A percentile compares a stretch with the other conserved stretches of the same genome.
Evolutionary conservation across 2,329 filamentous ascomycete genomes (phyloP).

Genomic region (Pyrenophora teres): DNA sequence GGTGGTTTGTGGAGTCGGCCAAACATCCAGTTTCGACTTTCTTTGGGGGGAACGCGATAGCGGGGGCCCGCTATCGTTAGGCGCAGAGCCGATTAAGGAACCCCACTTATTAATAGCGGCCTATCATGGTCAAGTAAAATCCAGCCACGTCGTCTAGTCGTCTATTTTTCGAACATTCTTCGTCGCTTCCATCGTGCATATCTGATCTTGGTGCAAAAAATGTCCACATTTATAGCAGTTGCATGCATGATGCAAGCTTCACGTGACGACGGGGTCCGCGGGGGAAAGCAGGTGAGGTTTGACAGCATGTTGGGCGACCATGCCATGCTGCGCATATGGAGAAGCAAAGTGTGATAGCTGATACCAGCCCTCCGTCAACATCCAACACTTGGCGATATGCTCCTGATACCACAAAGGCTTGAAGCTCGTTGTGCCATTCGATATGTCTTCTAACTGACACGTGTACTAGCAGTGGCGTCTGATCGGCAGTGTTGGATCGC

Average conservation of each 20-base stretch:
- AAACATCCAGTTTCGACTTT: constrained; percentile 11
- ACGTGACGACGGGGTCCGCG: neutral
- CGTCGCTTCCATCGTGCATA: constrained; percentile 12
- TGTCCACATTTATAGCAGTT: neutral
- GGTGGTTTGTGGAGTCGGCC: constrained; percentile 5
- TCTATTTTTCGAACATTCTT: constrained; percentile 11
- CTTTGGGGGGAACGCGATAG: constrained; percentile 13
- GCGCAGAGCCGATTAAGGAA: constrained; percentile 19
- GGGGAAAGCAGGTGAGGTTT: neutral
- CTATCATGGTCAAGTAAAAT: constrained; percentile 12
- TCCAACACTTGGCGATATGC: constrained; percentile 13
- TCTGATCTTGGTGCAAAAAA: neutral
- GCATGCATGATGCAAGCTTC: constrained; percentile 3
- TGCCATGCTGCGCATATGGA: neutral
- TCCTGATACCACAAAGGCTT: constrained; percentile 20
- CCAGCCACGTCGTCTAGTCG: constrained; percentile 11
- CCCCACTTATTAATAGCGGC: constrained; percentile 20
- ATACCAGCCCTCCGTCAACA: neutral
- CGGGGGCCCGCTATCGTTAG: constrained; percentile 22
- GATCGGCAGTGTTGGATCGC: constrained; percentile 14
- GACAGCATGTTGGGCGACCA: neutral
- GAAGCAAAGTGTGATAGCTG: neutral
- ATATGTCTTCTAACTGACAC: constrained; percentile 19
- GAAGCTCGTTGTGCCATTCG: constrained; percentile 13
- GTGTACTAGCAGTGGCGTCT: constrained; percentile 19